phyloP scores from a whole-genome alignment of 371 early-diverging fungal genomes.

The Lichtheimia ornata region DNA sequence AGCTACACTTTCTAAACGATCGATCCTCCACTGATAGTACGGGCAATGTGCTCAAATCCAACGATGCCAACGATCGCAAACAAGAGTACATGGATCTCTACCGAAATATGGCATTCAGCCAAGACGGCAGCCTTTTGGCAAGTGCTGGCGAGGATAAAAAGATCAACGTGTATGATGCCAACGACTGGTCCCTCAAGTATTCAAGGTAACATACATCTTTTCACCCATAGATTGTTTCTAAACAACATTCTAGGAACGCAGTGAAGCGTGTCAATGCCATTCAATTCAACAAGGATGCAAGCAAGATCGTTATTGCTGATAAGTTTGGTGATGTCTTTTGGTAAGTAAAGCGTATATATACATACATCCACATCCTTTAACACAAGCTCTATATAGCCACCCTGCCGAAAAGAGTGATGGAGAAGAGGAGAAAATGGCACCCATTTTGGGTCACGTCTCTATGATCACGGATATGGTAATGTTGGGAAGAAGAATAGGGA shows the following conservation, averaged over 20 bases:
- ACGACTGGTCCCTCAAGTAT: constrained; percentile 54
- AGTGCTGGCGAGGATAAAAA: constrained; percentile 75
- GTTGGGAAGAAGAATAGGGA: neutral
- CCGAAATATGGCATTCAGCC: constrained; percentile 58
- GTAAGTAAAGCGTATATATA: constrained; percentile 28
- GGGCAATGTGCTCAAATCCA: constrained; percentile 44
- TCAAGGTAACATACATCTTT: constrained; percentile 38
- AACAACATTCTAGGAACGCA: constrained; percentile 36
- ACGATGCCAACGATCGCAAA: constrained; percentile 28
- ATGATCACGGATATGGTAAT: constrained; percentile 87
- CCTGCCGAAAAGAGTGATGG: constrained; percentile 24
- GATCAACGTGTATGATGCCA: constrained; percentile 69
- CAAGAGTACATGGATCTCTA: constrained; percentile 50
- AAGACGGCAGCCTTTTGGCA: constrained; percentile 62
- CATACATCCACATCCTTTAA: neutral
- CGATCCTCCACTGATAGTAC: constrained; percentile 23
- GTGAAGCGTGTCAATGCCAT: constrained; percentile 74
- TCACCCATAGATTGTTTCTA: neutral
- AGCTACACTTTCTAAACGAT: constrained; percentile 1
- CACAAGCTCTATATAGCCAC: constrained; percentile 24
- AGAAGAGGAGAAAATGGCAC: constrained; percentile 47
- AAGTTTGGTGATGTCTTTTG: constrained; percentile 95
- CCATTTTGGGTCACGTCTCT: constrained; percentile 93
- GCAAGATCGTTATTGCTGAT: constrained; percentile 79
- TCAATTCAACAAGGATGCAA: constrained; percentile 60